Percentiles rank a stretch among this genome's conserved stretches.
phyloP scores from a whole-genome alignment of 768 basidiomycete species.

The Phylloporus sp. region DNA sequence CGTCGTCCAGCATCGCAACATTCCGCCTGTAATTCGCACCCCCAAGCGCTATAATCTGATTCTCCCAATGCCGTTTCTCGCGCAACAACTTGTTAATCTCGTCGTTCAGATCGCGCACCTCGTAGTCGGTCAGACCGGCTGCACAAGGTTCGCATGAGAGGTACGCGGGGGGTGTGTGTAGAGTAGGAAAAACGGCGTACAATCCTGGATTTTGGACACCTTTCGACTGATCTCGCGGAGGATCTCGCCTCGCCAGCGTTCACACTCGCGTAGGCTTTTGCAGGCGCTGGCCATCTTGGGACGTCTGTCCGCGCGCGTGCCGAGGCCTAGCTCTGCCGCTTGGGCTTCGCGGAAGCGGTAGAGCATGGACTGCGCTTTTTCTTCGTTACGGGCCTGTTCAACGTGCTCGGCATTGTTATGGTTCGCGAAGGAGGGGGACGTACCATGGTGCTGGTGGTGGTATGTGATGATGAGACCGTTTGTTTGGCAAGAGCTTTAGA shows the following conservation, averaged over 20 bases:
- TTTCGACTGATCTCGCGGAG: constrained; percentile 91
- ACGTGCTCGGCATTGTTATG: background rate
- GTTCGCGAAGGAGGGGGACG: background rate
- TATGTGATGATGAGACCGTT: background rate
- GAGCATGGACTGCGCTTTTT: constrained; percentile 94
- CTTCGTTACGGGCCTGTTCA: constrained; percentile 88
- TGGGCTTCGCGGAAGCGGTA: constrained; percentile 97
- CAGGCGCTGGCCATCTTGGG: constrained; percentile 90
- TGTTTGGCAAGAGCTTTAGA: constrained; percentile 27
- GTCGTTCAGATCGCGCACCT: constrained; percentile 93
- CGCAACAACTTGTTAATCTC: constrained; percentile 95
- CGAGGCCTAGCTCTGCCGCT: constrained; percentile 90
- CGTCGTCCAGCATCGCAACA: constrained; percentile 90
- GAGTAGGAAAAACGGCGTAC: constrained; percentile 40
- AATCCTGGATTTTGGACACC: constrained; percentile 96
- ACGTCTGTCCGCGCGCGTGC: constrained; percentile 75
- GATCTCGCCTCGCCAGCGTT: constrained; percentile 95
- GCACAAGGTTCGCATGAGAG: too few relatives aligned
- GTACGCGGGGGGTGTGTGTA: too few relatives aligned
- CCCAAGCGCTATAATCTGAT: constrained; percentile 92
- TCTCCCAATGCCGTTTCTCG: constrained; percentile 97
- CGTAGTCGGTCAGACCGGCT: constrained; percentile 94
- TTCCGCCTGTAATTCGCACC: constrained; percentile 95
- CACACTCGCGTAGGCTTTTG: constrained; percentile 88
- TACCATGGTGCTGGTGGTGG: constrained; percentile 15